Evolutionary conservation across 139 green algal genomes (phyloP).

Genomic region (Mesotaenium endlicherianum): DNA sequence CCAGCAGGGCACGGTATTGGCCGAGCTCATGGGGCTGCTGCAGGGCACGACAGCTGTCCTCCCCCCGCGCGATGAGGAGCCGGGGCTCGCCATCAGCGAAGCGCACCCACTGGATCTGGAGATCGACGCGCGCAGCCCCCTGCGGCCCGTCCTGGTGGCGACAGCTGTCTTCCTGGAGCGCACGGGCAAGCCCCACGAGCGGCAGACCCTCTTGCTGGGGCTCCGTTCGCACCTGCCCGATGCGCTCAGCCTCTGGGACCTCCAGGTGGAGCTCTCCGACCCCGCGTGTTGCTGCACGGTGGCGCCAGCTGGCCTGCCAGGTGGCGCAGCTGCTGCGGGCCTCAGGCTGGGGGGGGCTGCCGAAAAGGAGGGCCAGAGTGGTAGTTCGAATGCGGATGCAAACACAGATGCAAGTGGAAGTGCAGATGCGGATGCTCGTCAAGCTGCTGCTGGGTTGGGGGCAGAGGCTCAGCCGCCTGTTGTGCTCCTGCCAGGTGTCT

Average conservation of each 20-base stretch:
- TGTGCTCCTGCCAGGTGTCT: not conserved
- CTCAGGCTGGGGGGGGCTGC: no score
- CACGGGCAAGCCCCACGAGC: not conserved
- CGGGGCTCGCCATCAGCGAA: not conserved
- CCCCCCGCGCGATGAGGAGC: not conserved
- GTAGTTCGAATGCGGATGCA: no score
- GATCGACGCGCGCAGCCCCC: not conserved
- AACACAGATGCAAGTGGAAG: not conserved
- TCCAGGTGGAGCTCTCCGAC: conserved; percentile 26
- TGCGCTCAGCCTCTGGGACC: not conserved
- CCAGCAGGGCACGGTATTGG: not conserved
- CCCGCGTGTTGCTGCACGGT: not conserved
- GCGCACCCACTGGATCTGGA: not conserved
- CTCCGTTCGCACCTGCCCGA: conserved; percentile 25
- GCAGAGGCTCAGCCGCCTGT: no score
- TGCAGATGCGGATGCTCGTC: no score
- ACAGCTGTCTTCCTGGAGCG: conserved; percentile 5
- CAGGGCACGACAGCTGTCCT: not conserved
- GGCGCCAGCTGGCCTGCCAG: no score
- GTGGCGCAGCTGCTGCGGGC: no score
- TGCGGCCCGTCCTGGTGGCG: conserved; percentile 12
- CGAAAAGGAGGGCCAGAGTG: no score
- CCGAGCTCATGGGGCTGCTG: conserved; percentile 11
- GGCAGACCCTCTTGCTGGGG: conserved; percentile 1
- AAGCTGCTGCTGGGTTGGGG: no score